A percentile compares a stretch with the other conserved stretches of the same genome.
phyloP scores from a whole-genome alignment of 2,329 filamentous ascomycete genomes.

The Pestalotiopsis fici region DNA sequence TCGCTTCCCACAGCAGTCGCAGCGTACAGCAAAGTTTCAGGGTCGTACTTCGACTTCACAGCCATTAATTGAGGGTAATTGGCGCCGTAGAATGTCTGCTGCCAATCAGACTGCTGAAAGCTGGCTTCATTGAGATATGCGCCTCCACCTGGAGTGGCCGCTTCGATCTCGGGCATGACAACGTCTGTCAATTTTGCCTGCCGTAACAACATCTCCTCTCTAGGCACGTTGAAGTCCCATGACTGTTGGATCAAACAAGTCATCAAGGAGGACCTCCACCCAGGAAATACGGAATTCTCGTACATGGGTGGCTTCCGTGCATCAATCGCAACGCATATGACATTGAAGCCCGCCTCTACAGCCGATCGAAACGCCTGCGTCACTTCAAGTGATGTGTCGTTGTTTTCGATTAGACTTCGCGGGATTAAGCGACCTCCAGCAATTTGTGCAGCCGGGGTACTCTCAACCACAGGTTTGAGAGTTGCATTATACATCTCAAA shows the following conservation, averaged over 20 bases:
- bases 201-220: constrained; percentile 7
- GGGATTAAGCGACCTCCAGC: neutral
- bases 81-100: constrained; percentile 32
- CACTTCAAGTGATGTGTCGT: neutral
- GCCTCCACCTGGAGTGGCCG: constrained; percentile 15
- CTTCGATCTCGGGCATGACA: constrained; percentile 18
- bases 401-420: neutral
- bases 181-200: constrained; percentile 25
- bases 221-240: neutral
- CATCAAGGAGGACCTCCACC: constrained; percentile 29
- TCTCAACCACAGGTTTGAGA: neutral
- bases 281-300: constrained; percentile 29
- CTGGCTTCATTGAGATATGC: constrained; percentile 40
- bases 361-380: constrained; percentile 17
- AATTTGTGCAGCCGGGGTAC: neutral
- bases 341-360: constrained; percentile 22
- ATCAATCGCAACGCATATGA: constrained; percentile 25
- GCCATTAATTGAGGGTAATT: constrained; percentile 31
- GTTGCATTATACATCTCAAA: neutral
- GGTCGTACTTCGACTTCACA: constrained; percentile 43
- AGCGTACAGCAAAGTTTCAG: constrained; percentile 36
- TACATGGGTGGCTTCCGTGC: constrained; percentile 19
- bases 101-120: constrained; percentile 30
- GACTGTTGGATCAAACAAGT: neutral
- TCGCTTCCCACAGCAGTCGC: constrained; percentile 37